Conservation (phyloP, 805 yeast genomes). For the Nakazawaea pomicola region DNA sequence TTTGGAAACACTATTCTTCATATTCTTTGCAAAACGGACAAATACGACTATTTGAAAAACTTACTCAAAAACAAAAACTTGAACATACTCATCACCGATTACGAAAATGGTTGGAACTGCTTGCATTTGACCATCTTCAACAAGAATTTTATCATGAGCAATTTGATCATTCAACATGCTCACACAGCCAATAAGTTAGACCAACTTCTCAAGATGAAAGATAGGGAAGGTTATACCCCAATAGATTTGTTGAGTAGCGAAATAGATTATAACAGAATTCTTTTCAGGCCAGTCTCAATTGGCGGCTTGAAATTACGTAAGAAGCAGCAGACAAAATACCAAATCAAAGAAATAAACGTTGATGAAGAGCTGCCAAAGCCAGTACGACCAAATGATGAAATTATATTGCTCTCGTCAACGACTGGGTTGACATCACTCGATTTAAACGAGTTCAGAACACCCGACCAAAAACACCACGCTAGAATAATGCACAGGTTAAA, state of each 20-base stretch:
- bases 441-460: no score
- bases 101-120: slow-evolving; percentile 79
- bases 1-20: slow-evolving; percentile 67
- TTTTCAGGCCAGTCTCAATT: slow-evolving; percentile 5
- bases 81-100: slow-evolving; percentile 47
- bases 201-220: slow-evolving; percentile 49
- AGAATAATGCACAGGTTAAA: not conserved
- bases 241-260: slow-evolving; percentile 51
- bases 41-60: slow-evolving; percentile 38
- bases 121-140: slow-evolving; percentile 64
- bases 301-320: slow-evolving; percentile 9
- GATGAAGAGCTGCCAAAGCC: not conserved
- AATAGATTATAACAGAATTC: slow-evolving; percentile 37
- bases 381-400: not conserved
- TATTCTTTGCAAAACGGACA: slow-evolving; percentile 44
- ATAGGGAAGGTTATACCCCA: slow-evolving; percentile 69
- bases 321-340: slow-evolving; percentile 15
- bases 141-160: slow-evolving; percentile 53
- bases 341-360: slow-evolving; percentile 3
- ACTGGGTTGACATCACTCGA: no score
- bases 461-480: not conserved
- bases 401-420: not conserved
- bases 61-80: slow-evolving; percentile 44
- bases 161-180: slow-evolving; percentile 26
- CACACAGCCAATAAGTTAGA: slow-evolving; percentile 17